phyloP scores from a whole-genome alignment of 2,329 filamentous ascomycete species.

The Pseudofabraea citricarpa region DNA sequence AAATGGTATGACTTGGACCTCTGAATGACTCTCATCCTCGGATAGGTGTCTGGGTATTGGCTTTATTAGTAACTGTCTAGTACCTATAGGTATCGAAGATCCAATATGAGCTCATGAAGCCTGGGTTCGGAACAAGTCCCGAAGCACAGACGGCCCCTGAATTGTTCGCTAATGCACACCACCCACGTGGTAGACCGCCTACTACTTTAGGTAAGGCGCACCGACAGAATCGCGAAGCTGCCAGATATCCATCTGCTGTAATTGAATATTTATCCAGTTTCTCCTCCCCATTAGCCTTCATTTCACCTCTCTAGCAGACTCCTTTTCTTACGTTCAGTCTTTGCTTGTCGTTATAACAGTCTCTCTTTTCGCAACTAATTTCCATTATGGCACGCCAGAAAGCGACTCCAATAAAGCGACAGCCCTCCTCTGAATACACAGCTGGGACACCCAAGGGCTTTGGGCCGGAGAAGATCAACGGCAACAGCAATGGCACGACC shows the following conservation, averaged over 20 bases:
- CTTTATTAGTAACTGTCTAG: too few relatives aligned
- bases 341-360: background rate
- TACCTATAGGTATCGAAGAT: too few relatives aligned
- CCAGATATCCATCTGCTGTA: constrained; percentile 2
- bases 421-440: constrained; percentile 61
- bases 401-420: constrained; percentile 57
- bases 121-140: background rate
- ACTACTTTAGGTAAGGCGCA: background rate
- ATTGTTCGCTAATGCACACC: too few relatives aligned
- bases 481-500: constrained; percentile 15
- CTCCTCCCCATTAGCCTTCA: background rate
- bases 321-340: background rate
- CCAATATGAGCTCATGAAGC: background rate
- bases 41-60: too few relatives aligned
- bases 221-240: background rate
- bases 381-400: constrained; percentile 39
- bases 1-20: too few relatives aligned
- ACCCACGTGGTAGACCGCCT: constrained; percentile 1
- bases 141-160: background rate
- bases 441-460: constrained; percentile 25
- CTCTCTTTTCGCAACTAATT: background rate
- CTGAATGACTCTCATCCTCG: background rate
- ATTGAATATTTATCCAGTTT: background rate
- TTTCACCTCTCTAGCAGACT: background rate
- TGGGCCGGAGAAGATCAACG: constrained; percentile 26